phyloP scores from a whole-genome alignment of 2,329 filamentous ascomycete genomes.

The Aureobasidium pullulans region DNA sequence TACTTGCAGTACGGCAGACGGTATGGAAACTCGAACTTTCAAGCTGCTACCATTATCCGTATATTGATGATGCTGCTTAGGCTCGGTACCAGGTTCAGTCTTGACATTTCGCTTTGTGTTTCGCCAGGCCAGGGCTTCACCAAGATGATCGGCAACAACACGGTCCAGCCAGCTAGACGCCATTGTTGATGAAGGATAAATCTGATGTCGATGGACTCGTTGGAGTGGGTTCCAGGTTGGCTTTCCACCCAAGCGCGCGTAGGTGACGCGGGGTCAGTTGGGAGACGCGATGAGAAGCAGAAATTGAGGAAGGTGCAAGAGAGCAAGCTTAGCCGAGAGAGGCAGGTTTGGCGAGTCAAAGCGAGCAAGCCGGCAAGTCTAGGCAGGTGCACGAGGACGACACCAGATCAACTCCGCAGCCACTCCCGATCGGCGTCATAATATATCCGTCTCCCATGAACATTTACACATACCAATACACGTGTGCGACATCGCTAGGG shows the following conservation, averaged over 20 bases:
- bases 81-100: constrained; percentile 14
- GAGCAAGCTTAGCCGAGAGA: not conserved
- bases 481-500: not conserved
- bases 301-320: not conserved
- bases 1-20: constrained; percentile 17
- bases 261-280: not conserved
- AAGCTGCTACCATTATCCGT: constrained; percentile 27
- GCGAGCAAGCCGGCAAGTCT: not conserved
- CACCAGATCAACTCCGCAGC: not conserved
- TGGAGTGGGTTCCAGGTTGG: not conserved
- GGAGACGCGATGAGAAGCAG: not conserved
- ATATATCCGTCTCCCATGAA: not conserved
- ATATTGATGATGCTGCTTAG: constrained; percentile 8
- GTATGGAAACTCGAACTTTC: constrained; percentile 20
- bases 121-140: constrained; percentile 23
- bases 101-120: constrained; percentile 18
- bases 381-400: not conserved
- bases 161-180: constrained; percentile 23
- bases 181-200: not conserved
- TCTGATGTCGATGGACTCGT: not conserved
- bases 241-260: constrained; percentile 3
- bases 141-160: constrained; percentile 22
- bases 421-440: not conserved
- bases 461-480: not conserved
- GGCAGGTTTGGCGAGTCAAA: not conserved